These are phyloP conservation scores for Cytospora paraplurivora DNA, from an alignment of 2,329 filamentous ascomycete genomes.

Conservation along the genomic window DNA sequence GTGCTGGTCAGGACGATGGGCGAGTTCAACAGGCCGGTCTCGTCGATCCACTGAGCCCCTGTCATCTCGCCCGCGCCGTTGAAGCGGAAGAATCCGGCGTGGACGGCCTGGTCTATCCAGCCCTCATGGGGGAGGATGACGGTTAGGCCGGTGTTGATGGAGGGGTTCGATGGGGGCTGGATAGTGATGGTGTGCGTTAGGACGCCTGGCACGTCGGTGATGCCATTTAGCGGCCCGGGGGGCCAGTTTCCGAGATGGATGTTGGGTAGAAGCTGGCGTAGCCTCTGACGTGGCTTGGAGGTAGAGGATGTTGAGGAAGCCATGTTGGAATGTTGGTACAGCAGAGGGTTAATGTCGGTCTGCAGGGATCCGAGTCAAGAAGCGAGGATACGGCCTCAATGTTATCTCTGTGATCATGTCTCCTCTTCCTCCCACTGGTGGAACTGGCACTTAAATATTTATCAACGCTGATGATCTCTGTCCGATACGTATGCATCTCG, in stretches of 20 bases:
- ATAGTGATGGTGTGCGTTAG: slow-evolving; percentile 50
- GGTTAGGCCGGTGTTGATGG: slow-evolving; percentile 53
- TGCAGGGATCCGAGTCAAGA: no score
- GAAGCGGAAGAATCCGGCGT: slow-evolving; percentile 60
- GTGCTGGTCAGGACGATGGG: slow-evolving; percentile 64
- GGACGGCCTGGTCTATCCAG: slow-evolving; percentile 49
- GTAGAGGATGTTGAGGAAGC: slow-evolving; percentile 14
- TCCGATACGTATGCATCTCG: not conserved
- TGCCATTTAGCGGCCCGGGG: slow-evolving; percentile 50
- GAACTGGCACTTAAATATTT: no score
- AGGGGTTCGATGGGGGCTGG: slow-evolving; percentile 30
- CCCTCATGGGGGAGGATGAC: slow-evolving; percentile 49
- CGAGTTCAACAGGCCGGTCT: slow-evolving; percentile 60
- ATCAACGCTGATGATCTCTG: no score
- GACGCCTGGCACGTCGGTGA: slow-evolving; percentile 54
- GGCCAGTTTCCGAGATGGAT: slow-evolving; percentile 47
- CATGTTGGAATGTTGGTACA: not conserved
- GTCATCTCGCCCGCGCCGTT: slow-evolving; percentile 67
- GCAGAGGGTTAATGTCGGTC: no score
- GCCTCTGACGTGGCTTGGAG: slow-evolving; percentile 34
- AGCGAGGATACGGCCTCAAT: no score
- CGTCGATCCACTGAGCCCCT: slow-evolving; percentile 61
- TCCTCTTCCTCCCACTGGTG: no score
- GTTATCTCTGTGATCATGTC: no score
- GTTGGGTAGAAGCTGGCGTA: slow-evolving; percentile 49